Evolutionary conservation across 305 asterid genomes (phyloP), one percentile per base, ranked within the genome.

Genomic region (Fraxinus sp.): DNA sequence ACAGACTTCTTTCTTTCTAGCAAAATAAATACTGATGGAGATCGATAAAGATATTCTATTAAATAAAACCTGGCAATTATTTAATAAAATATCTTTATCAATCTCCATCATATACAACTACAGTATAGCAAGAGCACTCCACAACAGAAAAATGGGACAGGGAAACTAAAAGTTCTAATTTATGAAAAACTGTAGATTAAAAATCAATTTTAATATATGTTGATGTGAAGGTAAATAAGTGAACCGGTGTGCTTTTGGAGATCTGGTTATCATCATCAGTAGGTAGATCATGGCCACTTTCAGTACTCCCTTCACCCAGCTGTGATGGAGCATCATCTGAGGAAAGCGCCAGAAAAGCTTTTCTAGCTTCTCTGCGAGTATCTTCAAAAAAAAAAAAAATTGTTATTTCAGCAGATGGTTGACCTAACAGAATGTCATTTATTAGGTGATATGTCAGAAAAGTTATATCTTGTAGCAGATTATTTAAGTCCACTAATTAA

Each of bases 351-450:
- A 95, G 85, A 86, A 95, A 92, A 83, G 95, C 92, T 90, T 92
- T 93, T 83, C 97, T 89, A 75, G 95, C 97, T 88, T 94, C 92
- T 86, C 96, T 88, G 72, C 91, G 91, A 84, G 89, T 90, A 93
- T 88, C 99, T 96, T 86, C 87, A 85, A 77, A 74, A 75, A 77
- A 77, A 52, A 52, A 79, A 39, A 28, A 28, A 28, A 28, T 28
- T 75, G 81, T 74, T 74, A 62, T 73, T 82, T 82, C 79, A 80
- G 36, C 57, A 83, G 72, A 83, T 82, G 76, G 24, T 39, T 75
- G 41, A 78, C 28, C 77, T 3, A 33, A 70, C 9, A 52, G 77
- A 64, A 32, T 7, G 78, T 3, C 46, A 55, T 77, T 43, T 64
- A 24, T 64, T 24, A 3, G 18, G 35, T 52, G 41, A 80, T 22